Conservation (phyloP, 768 basidiomycete species). For the Suillus subalutaceus region DNA sequence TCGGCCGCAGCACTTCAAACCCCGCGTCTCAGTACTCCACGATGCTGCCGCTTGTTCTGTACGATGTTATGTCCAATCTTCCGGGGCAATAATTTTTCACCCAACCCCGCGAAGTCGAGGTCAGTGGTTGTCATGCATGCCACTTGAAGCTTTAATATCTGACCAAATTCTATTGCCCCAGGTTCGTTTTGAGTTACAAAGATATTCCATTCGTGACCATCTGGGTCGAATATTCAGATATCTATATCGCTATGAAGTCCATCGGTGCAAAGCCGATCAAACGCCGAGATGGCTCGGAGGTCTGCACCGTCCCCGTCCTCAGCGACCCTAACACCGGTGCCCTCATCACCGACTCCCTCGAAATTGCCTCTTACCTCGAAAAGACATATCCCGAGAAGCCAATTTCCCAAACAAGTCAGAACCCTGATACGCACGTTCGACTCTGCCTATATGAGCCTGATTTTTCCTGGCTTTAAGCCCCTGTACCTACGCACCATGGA, state of each 20-base stretch:
- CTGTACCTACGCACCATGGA: slow-evolving; percentile 24
- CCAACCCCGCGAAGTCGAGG: slow-evolving; percentile 44
- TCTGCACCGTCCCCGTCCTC: slow-evolving; percentile 39
- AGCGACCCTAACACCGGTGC: slow-evolving; percentile 34
- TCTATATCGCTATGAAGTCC: slow-evolving; percentile 26
- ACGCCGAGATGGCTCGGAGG: slow-evolving; percentile 20
- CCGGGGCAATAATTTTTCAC: slow-evolving; percentile 36
- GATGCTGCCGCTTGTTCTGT: slow-evolving; percentile 36
- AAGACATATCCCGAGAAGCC: slow-evolving; percentile 35
- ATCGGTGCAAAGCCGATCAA: slow-evolving; percentile 30
- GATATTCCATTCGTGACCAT: slow-evolving; percentile 35
- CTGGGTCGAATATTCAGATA: slow-evolving; percentile 40
- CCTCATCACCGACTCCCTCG: slow-evolving; percentile 34
- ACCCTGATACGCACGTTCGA: slow-evolving; percentile 30
- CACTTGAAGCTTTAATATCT: not conserved
- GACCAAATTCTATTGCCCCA: slow-evolving; percentile 13
- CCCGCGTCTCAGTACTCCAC: not conserved
- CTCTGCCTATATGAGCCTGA: not conserved
- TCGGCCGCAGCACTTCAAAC: not conserved
- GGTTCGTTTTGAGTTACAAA: slow-evolving; percentile 37
- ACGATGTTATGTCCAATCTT: slow-evolving; percentile 38
- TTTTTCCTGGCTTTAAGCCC: not conserved
- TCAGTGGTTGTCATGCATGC: slow-evolving; percentile 10
- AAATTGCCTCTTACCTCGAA: slow-evolving; percentile 41
- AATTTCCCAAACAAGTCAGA: slow-evolving; percentile 26